Evolutionary conservation across 108 stramenopile species (phyloP).

Genomic region (Cyclotella cryptica): DNA sequence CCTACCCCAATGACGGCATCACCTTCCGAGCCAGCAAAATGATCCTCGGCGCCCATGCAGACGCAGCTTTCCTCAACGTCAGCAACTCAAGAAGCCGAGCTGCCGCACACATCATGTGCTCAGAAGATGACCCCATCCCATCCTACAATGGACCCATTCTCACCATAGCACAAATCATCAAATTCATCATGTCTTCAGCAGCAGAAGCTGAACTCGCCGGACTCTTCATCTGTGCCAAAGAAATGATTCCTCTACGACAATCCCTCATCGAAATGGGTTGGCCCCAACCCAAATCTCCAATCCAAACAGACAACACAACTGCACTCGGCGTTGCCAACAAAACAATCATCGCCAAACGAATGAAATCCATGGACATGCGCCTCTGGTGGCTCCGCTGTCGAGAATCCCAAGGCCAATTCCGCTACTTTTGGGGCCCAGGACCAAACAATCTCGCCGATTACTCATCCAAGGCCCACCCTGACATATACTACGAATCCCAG

Average conservation of each 20-base stretch:
- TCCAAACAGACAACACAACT: constrained; percentile 53
- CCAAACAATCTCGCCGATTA: constrained; percentile 8
- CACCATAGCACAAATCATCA: constrained; percentile 1
- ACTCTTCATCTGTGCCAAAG: constrained; percentile 40
- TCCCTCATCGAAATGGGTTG: constrained; percentile 49
- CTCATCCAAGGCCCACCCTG: constrained; percentile 1
- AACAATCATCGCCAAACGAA: constrained; percentile 50
- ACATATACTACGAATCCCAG: neutral
- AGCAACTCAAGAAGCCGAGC: constrained; percentile 45
- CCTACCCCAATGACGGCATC: constrained; percentile 51
- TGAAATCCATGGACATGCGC: constrained; percentile 18
- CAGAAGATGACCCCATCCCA: neutral
- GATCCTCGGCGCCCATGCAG: constrained; percentile 32
- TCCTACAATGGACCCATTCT: neutral
- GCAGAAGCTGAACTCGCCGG: constrained; percentile 47
- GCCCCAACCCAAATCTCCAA: constrained; percentile 49
- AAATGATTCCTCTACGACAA: constrained; percentile 23
- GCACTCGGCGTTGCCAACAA: constrained; percentile 57
- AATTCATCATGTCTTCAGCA: constrained; percentile 10
- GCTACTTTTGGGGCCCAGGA: constrained; percentile 2
- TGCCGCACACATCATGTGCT: constrained; percentile 40
- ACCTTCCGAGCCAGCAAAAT: constrained; percentile 46
- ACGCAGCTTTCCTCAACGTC: constrained; percentile 43
- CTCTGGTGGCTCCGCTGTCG: constrained; percentile 7
- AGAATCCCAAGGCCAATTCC: constrained; percentile 15